These are phyloP conservation scores for Kurtzmaniella quercitrusa DNA, from an alignment of 1,139 yeast species.

Conservation along the genomic window DNA sequence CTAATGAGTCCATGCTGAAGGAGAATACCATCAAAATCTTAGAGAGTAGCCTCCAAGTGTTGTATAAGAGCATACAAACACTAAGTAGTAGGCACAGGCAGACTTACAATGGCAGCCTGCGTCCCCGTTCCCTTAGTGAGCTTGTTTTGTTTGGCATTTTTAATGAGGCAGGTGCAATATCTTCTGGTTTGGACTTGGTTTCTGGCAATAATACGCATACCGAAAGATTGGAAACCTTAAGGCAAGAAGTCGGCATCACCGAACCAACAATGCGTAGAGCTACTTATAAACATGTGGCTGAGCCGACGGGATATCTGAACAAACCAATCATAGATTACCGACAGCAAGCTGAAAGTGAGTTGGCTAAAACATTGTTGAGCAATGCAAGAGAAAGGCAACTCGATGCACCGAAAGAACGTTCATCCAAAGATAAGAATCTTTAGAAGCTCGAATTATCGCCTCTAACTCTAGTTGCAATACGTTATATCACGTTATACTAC, in stretches of 20 bases:
- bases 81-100: background rate
- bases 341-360: background rate
- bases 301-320: slow-evolving; percentile 1
- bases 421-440: background rate
- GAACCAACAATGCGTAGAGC: background rate
- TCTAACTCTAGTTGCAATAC: too few relatives aligned
- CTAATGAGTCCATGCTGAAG: background rate
- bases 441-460: too few relatives aligned
- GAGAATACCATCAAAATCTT: background rate
- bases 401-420: background rate
- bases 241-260: background rate
- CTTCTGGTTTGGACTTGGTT: background rate
- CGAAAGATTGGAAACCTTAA: background rate
- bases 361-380: background rate
- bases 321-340: background rate
- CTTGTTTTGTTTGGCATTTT: background rate
- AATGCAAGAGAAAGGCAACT: background rate
- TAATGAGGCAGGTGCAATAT: background rate
- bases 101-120: background rate
- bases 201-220: background rate
- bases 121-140: background rate
- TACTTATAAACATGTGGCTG: background rate
- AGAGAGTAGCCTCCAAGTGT: background rate
- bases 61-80: slow-evolving; percentile 3
- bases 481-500: too few relatives aligned